Evolutionary conservation across 495 filamentous ascomycete species (phyloP).

Genomic region (Bryoglossum gracile): DNA sequence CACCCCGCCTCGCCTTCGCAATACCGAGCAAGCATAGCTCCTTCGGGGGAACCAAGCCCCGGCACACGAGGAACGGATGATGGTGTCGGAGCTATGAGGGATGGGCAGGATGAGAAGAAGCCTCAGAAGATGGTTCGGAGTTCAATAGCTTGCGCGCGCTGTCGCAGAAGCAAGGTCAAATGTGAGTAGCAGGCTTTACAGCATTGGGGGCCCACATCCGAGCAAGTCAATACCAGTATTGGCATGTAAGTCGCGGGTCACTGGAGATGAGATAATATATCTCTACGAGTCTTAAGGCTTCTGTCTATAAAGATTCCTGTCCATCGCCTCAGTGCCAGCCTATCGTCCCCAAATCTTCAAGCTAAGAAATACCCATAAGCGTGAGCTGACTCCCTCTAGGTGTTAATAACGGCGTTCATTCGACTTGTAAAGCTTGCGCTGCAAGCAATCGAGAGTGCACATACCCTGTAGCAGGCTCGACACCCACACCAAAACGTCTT

Average conservation of each 20-base stretch:
- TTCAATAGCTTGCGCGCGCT: constrained; percentile 71
- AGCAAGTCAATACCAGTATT: no score
- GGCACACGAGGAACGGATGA: constrained; percentile 17
- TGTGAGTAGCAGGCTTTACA: constrained; percentile 27
- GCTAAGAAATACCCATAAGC: no score
- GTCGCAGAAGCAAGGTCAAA: constrained; percentile 79
- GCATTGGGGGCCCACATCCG: no score
- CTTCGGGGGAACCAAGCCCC: constrained; percentile 8
- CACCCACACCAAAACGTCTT: constrained; percentile 47
- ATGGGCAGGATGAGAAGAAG: constrained; percentile 37
- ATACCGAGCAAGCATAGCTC: constrained; percentile 15
- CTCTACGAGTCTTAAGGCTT: no score
- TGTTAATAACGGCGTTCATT: constrained; percentile 66
- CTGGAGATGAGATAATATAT: no score
- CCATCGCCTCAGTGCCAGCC: no score
- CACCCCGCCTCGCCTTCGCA: constrained; percentile 18
- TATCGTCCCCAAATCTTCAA: no score
- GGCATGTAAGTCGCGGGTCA: no score
- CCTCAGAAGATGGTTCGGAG: constrained; percentile 58
- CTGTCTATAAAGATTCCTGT: no score
- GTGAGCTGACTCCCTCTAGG: constrained; percentile 11
- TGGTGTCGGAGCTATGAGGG: constrained; percentile 23
- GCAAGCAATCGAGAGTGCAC: constrained; percentile 68
- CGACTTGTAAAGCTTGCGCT: constrained; percentile 71
- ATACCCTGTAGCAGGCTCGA: constrained; percentile 57